Percentiles rank a stretch among this genome's conserved stretches.
Conservation (phyloP, 495 filamentous ascomycete species). For the Thermochaetoides thermophila region DNA sequence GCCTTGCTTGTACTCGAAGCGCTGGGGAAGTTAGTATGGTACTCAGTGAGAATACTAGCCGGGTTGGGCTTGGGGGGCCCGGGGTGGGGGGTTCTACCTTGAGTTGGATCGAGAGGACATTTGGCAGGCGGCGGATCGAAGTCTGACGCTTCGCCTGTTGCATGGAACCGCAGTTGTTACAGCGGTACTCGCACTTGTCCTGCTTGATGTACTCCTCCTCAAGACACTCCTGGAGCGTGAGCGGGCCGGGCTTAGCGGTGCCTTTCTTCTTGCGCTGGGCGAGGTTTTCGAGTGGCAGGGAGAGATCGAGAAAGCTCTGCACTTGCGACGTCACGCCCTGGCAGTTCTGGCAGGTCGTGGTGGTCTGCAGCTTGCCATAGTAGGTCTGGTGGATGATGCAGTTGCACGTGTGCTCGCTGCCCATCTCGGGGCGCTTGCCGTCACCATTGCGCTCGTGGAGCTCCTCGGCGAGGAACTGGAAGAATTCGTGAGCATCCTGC, state of each 20-base stretch:
- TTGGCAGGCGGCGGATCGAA: constrained; percentile 62
- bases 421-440: constrained; percentile 35
- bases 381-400: constrained; percentile 85
- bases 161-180: constrained; percentile 54
- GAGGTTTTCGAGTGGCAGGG: constrained; percentile 57
- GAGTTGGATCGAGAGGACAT: constrained; percentile 79
- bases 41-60: too few species aligned
- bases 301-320: constrained; percentile 78
- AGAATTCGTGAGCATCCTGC: constrained; percentile 91
- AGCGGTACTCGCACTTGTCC: constrained; percentile 65
- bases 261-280: constrained; percentile 31
- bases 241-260: constrained; percentile 17
- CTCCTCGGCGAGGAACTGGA: constrained; percentile 80
- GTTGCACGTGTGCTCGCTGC: constrained; percentile 50
- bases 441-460: constrained; percentile 57
- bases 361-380: constrained; percentile 74
- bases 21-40: constrained; percentile 30
- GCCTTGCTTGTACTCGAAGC: constrained; percentile 60
- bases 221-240: constrained; percentile 60
- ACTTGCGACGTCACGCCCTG: constrained; percentile 59
- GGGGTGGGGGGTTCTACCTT: constrained; percentile 42
- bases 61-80: too few species aligned
- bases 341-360: constrained; percentile 75
- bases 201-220: constrained; percentile 68
- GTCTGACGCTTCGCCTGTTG: constrained; percentile 68